These are phyloP conservation scores for Gorgonomyces haynaldii DNA, from an alignment of 192 early-diverging fungal genomes.

Conservation along the genomic window DNA sequence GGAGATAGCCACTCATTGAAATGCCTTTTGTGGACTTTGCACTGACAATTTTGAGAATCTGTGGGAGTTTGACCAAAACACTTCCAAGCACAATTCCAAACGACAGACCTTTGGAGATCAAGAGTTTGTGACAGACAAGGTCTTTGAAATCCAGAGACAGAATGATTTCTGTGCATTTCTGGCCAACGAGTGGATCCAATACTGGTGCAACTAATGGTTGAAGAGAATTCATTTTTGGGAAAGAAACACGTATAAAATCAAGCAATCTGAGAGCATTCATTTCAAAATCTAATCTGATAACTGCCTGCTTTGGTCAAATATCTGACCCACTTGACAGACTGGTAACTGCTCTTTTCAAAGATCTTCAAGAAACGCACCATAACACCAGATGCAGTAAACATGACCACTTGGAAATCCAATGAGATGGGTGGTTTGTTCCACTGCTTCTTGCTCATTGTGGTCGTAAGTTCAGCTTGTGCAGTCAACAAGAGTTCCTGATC, in stretches of 20 bases:
- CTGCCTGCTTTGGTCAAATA: slow-evolving; percentile 96
- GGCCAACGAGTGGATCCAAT: slow-evolving; percentile 60
- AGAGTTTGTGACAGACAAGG: slow-evolving; percentile 63
- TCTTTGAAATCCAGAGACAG: slow-evolving; percentile 61
- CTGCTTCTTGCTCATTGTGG: slow-evolving; percentile 70
- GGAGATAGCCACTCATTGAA: slow-evolving; percentile 61
- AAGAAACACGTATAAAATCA: too few species aligned
- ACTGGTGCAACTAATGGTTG: slow-evolving; percentile 2
- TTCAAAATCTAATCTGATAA: slow-evolving; percentile 61
- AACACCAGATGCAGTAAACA: slow-evolving; percentile 95
- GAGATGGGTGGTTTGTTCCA: slow-evolving; percentile 95
- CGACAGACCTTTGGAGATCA: slow-evolving; percentile 81
- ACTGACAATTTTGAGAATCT: slow-evolving; percentile 81
- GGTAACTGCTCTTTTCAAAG: slow-evolving; percentile 92
- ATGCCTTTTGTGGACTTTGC: slow-evolving; percentile 66
- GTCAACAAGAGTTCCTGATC: slow-evolving; percentile 72
- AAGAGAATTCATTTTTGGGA: too few species aligned
- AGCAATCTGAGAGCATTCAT: too few species aligned
- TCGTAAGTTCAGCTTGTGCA: slow-evolving; percentile 70
- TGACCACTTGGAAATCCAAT: slow-evolving; percentile 85
- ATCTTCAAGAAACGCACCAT: slow-evolving; percentile 95
- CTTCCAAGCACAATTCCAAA: slow-evolving; percentile 89
- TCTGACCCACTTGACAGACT: slow-evolving; percentile 97
- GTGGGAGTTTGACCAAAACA: slow-evolving; percentile 90
- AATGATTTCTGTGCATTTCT: slow-evolving; percentile 62